Percentiles rank a stretch among this genome's conserved stretches.
Conservation (phyloP, 495 filamentous ascomycete species). For the Corynascus novoguineensis region DNA sequence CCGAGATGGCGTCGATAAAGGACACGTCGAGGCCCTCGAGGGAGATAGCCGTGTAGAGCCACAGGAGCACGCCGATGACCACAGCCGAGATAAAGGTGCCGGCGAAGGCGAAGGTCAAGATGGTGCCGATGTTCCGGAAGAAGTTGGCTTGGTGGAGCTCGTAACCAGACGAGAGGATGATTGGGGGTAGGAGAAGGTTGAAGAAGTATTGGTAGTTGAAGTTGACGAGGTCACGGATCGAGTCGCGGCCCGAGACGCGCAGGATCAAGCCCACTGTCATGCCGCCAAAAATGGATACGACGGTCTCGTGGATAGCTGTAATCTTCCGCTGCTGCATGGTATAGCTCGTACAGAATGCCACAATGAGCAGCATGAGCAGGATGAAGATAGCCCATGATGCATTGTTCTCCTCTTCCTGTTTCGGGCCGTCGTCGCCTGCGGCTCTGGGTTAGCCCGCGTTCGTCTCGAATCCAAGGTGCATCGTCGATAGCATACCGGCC, state of each 20-base stretch:
- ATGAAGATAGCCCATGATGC: slow-evolving; percentile 97
- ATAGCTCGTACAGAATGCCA: slow-evolving; percentile 95
- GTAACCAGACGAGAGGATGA: slow-evolving; percentile 95
- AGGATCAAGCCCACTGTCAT: slow-evolving; percentile 94
- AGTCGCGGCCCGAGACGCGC: slow-evolving; percentile 67
- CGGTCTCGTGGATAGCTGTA: slow-evolving; percentile 95
- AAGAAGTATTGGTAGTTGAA: slow-evolving; percentile 99
- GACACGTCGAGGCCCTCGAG: slow-evolving; percentile 77
- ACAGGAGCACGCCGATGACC: slow-evolving; percentile 81
- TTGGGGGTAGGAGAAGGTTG: slow-evolving; percentile 93
- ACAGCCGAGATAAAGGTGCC: slow-evolving; percentile 96
- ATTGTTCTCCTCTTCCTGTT: slow-evolving; percentile 87
- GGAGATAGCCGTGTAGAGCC: slow-evolving; percentile 79
- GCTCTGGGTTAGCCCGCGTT: slow-evolving; percentile 18
- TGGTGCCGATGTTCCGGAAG: slow-evolving; percentile 96
- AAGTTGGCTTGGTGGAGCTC: slow-evolving; percentile 98
- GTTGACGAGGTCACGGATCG: slow-evolving; percentile 79
- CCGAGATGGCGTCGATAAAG: slow-evolving; percentile 91
- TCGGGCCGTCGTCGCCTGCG: slow-evolving; percentile 43
- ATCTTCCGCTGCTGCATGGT: slow-evolving; percentile 90
- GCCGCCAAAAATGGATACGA: slow-evolving; percentile 95
- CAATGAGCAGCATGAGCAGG: slow-evolving; percentile 83
- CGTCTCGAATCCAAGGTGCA: background rate
- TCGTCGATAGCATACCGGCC: slow-evolving; percentile 36
- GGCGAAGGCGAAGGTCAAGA: slow-evolving; percentile 96